Base-by-base conservation (phyloP, 2,329 filamentous ascomycete species). In the Exophiala lecanii-corni region DNA sequence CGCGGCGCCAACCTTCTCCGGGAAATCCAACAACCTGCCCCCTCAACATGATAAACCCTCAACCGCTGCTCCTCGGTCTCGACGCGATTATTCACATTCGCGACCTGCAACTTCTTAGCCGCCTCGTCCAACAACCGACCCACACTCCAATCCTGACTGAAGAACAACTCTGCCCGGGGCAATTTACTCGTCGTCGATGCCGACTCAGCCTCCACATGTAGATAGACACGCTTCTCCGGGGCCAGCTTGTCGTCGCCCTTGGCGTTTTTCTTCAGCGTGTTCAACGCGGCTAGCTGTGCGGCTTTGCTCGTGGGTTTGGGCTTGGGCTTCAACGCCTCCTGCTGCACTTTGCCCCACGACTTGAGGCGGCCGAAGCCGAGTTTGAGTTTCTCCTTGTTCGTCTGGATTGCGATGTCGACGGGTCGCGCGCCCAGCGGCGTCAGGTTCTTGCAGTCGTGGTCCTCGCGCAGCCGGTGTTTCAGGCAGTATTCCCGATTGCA, bases 1-100 rank as follows among this genome's bases (percentile, higher is more conserved):
- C 10, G 73, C 74, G 39, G 73, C 72, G 3, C 88, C 89, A 42
- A 95, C 72, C 70, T 91, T 89, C 65, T 96, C 89, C 17, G 77
- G 81, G 58, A 94, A 98, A 47, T 92, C 89, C 51, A 98, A 65
- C 50, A 98, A 64, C 45, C 88, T 72, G 0, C 92, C 92, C 84
- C 86, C 61, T 98, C 89, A 1, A 98, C 86, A 62, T 97, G 89
- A 59, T 95, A 98, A 0, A 98, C 81, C 6, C 92, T 71, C 53
- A 98, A 63, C 64, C 84, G 84, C 46, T 89, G 82, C 61, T 84
- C 81, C 68, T 71, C 67, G 4, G 61, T 62, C 26, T 59, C 63
- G 31, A 53, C 62, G 5, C 64, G 59, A 51, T 72, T 71, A 55
- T 72, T 71, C 44, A 69, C 39, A 52, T 72, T 72, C 56, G 68